These are phyloP conservation scores for Phytophthora agathidicida DNA, from an alignment of 352 stramenopile genomes.

Conservation along the genomic window DNA sequence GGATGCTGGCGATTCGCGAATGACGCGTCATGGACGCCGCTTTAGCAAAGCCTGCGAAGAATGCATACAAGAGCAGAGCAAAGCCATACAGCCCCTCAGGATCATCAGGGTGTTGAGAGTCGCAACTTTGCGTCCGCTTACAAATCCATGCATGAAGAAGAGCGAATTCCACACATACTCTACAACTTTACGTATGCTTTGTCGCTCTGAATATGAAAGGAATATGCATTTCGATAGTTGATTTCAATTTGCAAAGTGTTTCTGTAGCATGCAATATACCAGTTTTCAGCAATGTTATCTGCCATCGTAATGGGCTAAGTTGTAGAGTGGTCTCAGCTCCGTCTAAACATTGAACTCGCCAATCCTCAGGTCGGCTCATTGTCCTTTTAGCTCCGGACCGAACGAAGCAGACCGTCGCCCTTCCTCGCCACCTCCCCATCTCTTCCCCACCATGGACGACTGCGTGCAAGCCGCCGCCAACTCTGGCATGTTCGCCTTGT, in stretches of 20 bases:
- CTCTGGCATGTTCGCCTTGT: conserved; percentile 83
- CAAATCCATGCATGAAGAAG: too few relatives aligned
- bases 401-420: conserved; percentile 26
- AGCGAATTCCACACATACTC: neutral
- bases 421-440: neutral
- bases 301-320: neutral
- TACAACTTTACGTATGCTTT: neutral
- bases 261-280: too few relatives aligned
- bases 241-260: too few relatives aligned
- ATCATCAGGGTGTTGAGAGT: conserved; percentile 26
- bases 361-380: conserved; percentile 29
- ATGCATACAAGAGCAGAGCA: conserved; percentile 10
- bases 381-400: conserved; percentile 24
- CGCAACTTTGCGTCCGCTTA: too few relatives aligned
- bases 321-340: conserved; percentile 1
- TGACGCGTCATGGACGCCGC: too few relatives aligned
- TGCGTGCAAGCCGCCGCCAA: conserved; percentile 68
- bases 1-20: too few relatives aligned
- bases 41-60: neutral
- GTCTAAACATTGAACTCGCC: conserved; percentile 21
- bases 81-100: conserved; percentile 25
- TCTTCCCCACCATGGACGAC: conserved; percentile 50
- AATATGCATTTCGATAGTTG: too few relatives aligned
- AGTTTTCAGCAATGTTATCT: too few relatives aligned
- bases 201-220: too few relatives aligned